Conservation (phyloP, 345 rosid species). For the Gossypium thurberi region DNA sequence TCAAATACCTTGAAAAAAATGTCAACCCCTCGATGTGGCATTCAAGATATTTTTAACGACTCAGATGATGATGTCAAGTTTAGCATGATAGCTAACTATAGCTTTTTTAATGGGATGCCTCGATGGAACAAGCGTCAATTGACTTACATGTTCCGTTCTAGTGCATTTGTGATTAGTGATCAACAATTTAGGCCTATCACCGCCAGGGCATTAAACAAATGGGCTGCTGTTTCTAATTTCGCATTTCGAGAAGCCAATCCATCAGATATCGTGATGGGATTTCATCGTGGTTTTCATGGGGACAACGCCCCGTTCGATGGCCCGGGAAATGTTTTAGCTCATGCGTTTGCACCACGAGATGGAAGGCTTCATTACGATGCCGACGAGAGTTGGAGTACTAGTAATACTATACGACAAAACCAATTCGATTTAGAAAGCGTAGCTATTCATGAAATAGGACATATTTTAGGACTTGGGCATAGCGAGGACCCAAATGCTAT, state of each 20-base stretch:
- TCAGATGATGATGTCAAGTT: constrained; percentile 8
- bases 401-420: neutral
- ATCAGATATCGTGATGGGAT: constrained; percentile 11
- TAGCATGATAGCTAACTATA: constrained; percentile 1
- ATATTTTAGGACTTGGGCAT: constrained; percentile 21
- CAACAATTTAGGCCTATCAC: neutral
- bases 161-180: neutral
- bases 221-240: constrained; percentile 4
- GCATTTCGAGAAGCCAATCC: neutral
- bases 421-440: constrained; percentile 22
- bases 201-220: neutral
- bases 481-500: constrained; percentile 11
- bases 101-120: neutral
- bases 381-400: constrained; percentile 20
- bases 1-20: neutral
- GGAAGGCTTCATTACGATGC: constrained; percentile 24
- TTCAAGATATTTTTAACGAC: neutral
- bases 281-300: constrained; percentile 10
- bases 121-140: constrained; percentile 3
- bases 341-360: neutral
- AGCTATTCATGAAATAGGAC: constrained; percentile 30
- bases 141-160: constrained; percentile 12
- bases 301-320: constrained; percentile 21
- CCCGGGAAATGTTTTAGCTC: constrained; percentile 13
- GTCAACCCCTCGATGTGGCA: neutral